Conservation (phyloP, 2,329 filamentous ascomycete species). For the Aureobasidium sp. region DNA sequence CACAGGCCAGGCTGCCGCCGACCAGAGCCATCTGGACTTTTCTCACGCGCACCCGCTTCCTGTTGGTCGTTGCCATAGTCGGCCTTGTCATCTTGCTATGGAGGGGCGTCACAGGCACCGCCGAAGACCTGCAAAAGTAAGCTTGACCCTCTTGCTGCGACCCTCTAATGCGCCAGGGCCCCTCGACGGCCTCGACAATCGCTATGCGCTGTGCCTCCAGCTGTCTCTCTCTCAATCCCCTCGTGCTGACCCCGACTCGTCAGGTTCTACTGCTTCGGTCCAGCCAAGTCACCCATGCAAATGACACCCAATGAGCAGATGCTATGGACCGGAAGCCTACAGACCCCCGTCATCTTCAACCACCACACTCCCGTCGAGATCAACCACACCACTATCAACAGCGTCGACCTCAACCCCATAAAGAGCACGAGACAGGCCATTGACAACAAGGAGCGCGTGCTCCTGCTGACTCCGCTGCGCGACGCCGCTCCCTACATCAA, state of each 20-base stretch:
- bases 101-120: constrained; percentile 73
- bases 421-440: constrained; percentile 72
- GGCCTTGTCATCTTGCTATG: constrained; percentile 75
- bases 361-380: constrained; percentile 82
- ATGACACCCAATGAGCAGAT: constrained; percentile 89
- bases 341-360: constrained; percentile 94
- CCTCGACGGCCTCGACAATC: not conserved
- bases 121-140: constrained; percentile 87
- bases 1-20: constrained; percentile 70
- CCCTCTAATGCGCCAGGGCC: not conserved
- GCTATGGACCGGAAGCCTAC: constrained; percentile 79
- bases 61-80: constrained; percentile 64
- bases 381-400: constrained; percentile 71
- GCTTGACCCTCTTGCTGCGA: constrained; percentile 21
- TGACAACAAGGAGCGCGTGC: constrained; percentile 74
- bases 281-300: constrained; percentile 88
- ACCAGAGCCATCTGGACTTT: constrained; percentile 57
- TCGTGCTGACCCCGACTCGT: constrained; percentile 11
- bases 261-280: constrained; percentile 97
- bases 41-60: constrained; percentile 68
- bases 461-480: constrained; percentile 88
- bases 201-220: not conserved
- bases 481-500: constrained; percentile 76
- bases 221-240: not conserved
- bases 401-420: constrained; percentile 79